Base-by-base conservation (phyloP, 345 rosid genomes). In the Salix koriyanagi region DNA sequence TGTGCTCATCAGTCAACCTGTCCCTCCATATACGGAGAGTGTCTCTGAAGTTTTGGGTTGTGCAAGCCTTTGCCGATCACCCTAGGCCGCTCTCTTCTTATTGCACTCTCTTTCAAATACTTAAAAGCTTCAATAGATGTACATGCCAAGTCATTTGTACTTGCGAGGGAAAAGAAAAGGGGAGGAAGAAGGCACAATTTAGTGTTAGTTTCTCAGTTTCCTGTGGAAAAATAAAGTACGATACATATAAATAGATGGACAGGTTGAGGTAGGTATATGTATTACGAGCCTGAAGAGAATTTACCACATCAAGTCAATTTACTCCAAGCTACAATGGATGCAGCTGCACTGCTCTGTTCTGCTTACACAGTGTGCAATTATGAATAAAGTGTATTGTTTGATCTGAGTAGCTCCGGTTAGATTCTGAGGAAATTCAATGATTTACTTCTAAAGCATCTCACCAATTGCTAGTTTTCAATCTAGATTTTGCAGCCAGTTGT, bases 121-220 rank as follows among this genome's bases (percentile, higher is more conserved):
- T 61, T 36, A 32, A 71, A 77, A 80, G 84, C 82, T 80, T 75
- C 79, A 32, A 73, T 74, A 68, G 69, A 77, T 85, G 86, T 88
- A 84, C 73, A 87, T 85, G 79, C 80, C 72, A 52, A 78, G 48
- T 70, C 73, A 28, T 67, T 46, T 76, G 76, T 70, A 61, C 61
- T 10, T 58, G n/a, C 37, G 42, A 71, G 26, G 62, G 28, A 58
- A n/a, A 73, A 46, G 50, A 46, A 46, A 13, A 46, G 71, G 81
- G 80, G 79, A 81, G 79, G 77, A 77, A 74, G 80, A 79, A 76
- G 81, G 76, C 81, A 67, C 61, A 81, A 54, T 75, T 75, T 73
- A 81, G 77, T 75, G 34, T 48, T 75, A 42, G 77, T 72, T 75
- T 74, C 30, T 69, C 74, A 46, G 71, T 77, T 82, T 79, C 61